Evolutionary conservation across 148 eudicot genomes (phyloP), one percentile per base, ranked within the genome.

Genomic region (Rheum nobile): DNA sequence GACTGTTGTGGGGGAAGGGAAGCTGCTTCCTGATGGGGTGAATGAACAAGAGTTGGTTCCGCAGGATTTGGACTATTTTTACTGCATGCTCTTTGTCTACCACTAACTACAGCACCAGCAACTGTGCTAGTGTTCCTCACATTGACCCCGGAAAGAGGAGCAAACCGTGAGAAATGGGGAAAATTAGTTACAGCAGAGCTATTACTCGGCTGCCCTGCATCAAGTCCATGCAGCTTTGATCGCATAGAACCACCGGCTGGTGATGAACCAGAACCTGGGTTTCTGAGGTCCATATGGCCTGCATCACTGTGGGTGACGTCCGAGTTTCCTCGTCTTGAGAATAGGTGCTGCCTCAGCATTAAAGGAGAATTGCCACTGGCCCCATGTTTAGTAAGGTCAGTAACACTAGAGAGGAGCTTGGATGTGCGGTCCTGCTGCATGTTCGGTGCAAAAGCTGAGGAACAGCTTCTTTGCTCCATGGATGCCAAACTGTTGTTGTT

Each of bases 271-370:
- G n/a, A n/a, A n/a, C n/a, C 24, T 21, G 59, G 17, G 19, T 21
- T n/a, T 52, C 59, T 52, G 59, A 21, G 26, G 28, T n/a, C 59
- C 59, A 52, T 21, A 52, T 6, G 59, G 73, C 84, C 57, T 29
- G 79, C 67, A 71, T 67, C 72, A 72, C 74, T 84, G 80, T 75
- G 79, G 67, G 80, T 54, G 22, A 80, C 73, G 77, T 77, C 84
- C 4, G 88, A 82, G 75, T 79, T 75, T 70, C 90, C 88, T 72
- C 88, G 82, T 78, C 82, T 82, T 38, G 77, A 65, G 82, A 76
- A 32, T 83, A 77, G 76, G 41, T 80, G 83, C 37, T 79, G 85
- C 75, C 80, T 21, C 28, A 22, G 50, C 52, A 71, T 24, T 39
- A 71, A 8, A 11, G 85, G 81, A 75, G 75, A 34, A 22, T 79